Percentiles rank a stretch among this genome's conserved stretches.
Conservation (phyloP, 2,329 filamentous ascomycete genomes). For the Xylariomycetidae sp. region DNA sequence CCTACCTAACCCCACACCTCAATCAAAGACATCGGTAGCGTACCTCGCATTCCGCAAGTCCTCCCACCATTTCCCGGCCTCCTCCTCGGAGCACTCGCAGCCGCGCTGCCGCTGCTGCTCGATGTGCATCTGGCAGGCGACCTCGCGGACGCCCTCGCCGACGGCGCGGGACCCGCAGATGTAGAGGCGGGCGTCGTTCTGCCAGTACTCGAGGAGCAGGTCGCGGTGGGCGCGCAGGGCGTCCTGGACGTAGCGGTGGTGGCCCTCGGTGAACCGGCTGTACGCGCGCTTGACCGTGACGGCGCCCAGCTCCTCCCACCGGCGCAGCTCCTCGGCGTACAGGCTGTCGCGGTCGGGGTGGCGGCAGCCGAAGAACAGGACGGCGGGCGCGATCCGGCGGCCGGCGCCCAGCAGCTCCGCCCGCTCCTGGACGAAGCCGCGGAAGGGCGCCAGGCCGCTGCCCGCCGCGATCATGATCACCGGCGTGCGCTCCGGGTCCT, state of each 20-base stretch:
- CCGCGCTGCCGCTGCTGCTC: constrained; percentile 18
- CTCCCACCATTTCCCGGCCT: constrained; percentile 42
- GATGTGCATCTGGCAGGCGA: constrained; percentile 29
- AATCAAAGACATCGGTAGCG: constrained; percentile 57
- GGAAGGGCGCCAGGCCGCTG: constrained; percentile 42
- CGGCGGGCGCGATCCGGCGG: constrained; percentile 48
- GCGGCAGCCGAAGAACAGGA: constrained; percentile 63
- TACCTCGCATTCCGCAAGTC: constrained; percentile 48
- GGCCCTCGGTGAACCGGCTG: constrained; percentile 43
- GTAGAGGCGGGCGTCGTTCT: constrained; percentile 48
- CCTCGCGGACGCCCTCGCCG: constrained; percentile 40
- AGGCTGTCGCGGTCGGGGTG: constrained; percentile 49
- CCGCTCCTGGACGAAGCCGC: constrained; percentile 40
- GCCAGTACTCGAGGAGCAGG: constrained; percentile 33
- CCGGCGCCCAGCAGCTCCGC: constrained; percentile 45
- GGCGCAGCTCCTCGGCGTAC: constrained; percentile 51
- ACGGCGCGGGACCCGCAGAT: constrained; percentile 56
- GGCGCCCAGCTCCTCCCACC: constrained; percentile 55
- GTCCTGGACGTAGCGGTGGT: constrained; percentile 41
- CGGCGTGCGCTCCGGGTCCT: constrained; percentile 37
- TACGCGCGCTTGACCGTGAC: constrained; percentile 58
- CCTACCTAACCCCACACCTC: background rate
- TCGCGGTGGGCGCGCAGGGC: constrained; percentile 31
- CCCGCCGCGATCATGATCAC: constrained; percentile 47
- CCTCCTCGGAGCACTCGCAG: constrained; percentile 31